Percentiles rank a stretch among this genome's conserved stretches.
Evolutionary conservation across 1,284 basidiomycete genomes (phyloP).

Genomic region (Blastosporella zonata): DNA sequence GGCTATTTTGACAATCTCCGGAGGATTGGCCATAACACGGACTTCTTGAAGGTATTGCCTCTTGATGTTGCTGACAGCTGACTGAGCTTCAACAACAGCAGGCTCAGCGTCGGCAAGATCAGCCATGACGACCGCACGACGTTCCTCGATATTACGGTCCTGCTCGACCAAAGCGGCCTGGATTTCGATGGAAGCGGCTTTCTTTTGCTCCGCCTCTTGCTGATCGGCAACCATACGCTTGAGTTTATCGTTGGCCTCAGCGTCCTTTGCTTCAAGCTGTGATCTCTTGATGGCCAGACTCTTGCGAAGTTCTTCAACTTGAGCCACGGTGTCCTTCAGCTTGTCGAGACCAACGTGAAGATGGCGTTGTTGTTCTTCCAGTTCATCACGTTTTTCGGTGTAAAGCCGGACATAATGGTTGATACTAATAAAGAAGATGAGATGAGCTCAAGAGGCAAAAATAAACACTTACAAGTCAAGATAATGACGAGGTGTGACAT

Average conservation of each 20-base stretch:
- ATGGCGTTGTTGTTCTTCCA: constrained; percentile 99
- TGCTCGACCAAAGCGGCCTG: constrained; percentile 92
- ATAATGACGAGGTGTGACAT: constrained; percentile 98
- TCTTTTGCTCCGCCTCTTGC: constrained; percentile 98
- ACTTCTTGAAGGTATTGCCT: constrained; percentile 97
- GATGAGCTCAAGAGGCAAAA: constrained; percentile 8
- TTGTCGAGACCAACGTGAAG: constrained; percentile 98
- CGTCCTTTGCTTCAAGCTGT: constrained; percentile 91
- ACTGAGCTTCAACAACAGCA: constrained; percentile 91
- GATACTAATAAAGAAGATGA: constrained; percentile 56
- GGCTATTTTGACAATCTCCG: constrained; percentile 94
- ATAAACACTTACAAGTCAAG: constrained; percentile 87
- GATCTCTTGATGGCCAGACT: constrained; percentile 93
- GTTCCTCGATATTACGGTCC: constrained; percentile 87
- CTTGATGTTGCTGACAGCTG: constrained; percentile 97
- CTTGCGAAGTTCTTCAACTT: constrained; percentile 94
- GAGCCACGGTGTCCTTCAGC: constrained; percentile 90
- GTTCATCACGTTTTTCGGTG: constrained; percentile 96
- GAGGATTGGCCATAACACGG: constrained; percentile 97
- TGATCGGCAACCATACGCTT: constrained; percentile 98
- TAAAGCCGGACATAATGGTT: constrained; percentile 97
- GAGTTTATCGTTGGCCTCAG: constrained; percentile 95
- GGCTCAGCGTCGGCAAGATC: constrained; percentile 98
- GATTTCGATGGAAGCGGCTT: constrained; percentile 93
- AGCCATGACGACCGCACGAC: constrained; percentile 86